Conservation (phyloP, 306 rosid genomes). For the Glycyrrhiza uralensis region DNA sequence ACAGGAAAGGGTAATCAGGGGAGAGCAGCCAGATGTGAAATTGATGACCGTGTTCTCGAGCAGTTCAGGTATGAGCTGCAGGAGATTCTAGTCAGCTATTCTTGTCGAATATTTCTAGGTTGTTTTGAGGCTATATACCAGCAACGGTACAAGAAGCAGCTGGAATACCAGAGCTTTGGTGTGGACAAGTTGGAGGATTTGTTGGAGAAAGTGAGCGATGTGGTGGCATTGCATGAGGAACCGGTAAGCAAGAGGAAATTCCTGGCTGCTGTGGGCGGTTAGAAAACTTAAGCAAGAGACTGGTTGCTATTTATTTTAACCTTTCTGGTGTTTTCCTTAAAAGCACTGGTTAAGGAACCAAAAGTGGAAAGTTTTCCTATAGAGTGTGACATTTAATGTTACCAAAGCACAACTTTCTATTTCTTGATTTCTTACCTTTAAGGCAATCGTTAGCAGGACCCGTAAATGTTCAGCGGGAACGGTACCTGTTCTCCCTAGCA, state of each 20-base stretch:
- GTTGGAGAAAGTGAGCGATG: slow-evolving; percentile 68
- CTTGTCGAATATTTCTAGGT: slow-evolving; percentile 72
- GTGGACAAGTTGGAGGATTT: slow-evolving; percentile 70
- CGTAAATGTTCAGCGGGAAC: not conserved
- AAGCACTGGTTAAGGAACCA: slow-evolving; percentile 1
- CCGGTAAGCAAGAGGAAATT: slow-evolving; percentile 70
- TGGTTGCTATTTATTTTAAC: slow-evolving; percentile 13
- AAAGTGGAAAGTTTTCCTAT: not conserved
- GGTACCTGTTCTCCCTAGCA: slow-evolving; percentile 24
- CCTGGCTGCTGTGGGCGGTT: slow-evolving; percentile 62
- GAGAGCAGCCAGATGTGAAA: slow-evolving; percentile 34
- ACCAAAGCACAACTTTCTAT: not conserved
- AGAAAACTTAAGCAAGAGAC: slow-evolving; percentile 12
- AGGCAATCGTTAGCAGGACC: not conserved
- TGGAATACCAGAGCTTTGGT: slow-evolving; percentile 63
- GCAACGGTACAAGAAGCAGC: slow-evolving; percentile 76
- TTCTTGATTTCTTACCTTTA: not conserved
- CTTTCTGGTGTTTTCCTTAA: slow-evolving; percentile 28
- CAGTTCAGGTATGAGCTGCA: slow-evolving; percentile 78
- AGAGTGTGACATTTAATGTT: not conserved
- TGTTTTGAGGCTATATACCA: slow-evolving; percentile 70
- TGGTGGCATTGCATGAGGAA: slow-evolving; percentile 78
- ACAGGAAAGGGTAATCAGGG: slow-evolving; percentile 36
- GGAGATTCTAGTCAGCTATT: slow-evolving; percentile 94
- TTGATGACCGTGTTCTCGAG: slow-evolving; percentile 39